Evolutionary conservation across 1,284 basidiomycete species (phyloP).

Genomic region (Naganishia albida): DNA sequence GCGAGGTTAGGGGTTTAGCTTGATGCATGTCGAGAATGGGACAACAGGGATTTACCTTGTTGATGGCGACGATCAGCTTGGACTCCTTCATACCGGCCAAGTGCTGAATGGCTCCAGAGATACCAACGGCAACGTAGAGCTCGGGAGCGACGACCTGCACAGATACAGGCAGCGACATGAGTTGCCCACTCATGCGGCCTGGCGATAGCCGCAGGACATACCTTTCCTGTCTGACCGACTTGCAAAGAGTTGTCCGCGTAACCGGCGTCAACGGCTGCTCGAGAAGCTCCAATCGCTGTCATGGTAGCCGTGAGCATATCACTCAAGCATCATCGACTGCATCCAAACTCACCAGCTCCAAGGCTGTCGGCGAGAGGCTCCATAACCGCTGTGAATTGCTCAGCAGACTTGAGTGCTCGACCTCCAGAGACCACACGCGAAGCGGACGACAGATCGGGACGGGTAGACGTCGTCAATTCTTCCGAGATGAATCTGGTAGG

Average conservation of each 20-base stretch:
- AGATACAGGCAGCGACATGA: slow-evolving; percentile 7
- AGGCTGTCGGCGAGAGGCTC: slow-evolving; percentile 92
- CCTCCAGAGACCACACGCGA: slow-evolving; percentile 91
- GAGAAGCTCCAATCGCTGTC: slow-evolving; percentile 86
- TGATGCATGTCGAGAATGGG: neutral
- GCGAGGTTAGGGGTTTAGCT: slow-evolving; percentile 7
- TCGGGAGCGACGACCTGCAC: slow-evolving; percentile 78
- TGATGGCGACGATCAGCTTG: slow-evolving; percentile 96
- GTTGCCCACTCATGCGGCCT: neutral
- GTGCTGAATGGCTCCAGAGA: slow-evolving; percentile 98
- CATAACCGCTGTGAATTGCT: slow-evolving; percentile 83
- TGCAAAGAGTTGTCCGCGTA: slow-evolving; percentile 98
- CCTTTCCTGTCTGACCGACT: slow-evolving; percentile 98
- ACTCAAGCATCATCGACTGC: neutral
- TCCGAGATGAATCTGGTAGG: slow-evolving; percentile 79
- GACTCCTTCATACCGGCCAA: slow-evolving; percentile 99
- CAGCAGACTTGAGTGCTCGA: slow-evolving; percentile 89
- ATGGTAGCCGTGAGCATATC: neutral
- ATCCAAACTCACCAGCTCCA: slow-evolving; percentile 64
- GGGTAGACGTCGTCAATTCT: slow-evolving; percentile 82
- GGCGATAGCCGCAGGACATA: slow-evolving; percentile 38
- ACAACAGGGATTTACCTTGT: slow-evolving; percentile 67
- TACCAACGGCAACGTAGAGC: slow-evolving; percentile 93
- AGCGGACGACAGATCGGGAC: slow-evolving; percentile 89
- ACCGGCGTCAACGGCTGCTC: slow-evolving; percentile 96